Evolutionary conservation across 1,284 basidiomycete genomes (phyloP).

Genomic region (Moesziomyces antarcticus): DNA sequence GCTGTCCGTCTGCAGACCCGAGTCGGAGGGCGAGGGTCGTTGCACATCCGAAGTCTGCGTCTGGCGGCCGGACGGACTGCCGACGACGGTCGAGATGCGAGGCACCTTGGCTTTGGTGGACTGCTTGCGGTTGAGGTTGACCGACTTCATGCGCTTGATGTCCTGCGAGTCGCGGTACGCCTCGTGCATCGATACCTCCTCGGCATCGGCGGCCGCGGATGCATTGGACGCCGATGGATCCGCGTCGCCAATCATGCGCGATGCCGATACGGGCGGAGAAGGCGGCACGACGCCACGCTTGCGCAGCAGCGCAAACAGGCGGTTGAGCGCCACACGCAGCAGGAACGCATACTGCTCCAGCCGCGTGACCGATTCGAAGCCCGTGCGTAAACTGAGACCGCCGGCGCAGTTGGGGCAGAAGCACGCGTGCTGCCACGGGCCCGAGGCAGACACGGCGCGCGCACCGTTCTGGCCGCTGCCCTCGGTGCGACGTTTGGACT

Average conservation of each 20-base stretch:
- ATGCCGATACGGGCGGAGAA: slow-evolving; percentile 70
- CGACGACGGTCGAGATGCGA: slow-evolving; percentile 93
- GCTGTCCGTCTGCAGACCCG: slow-evolving; percentile 29
- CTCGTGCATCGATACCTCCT: slow-evolving; percentile 65
- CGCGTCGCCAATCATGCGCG: slow-evolving; percentile 17
- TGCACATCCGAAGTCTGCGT: slow-evolving; percentile 51
- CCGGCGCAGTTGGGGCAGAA: slow-evolving; percentile 80
- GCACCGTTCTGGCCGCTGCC: slow-evolving; percentile 15
- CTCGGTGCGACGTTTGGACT: slow-evolving; percentile 41
- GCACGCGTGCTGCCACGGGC: slow-evolving; percentile 33
- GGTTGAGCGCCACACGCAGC: slow-evolving; percentile 90
- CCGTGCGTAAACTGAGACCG: slow-evolving; percentile 66
- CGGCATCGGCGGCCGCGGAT: slow-evolving; percentile 5
- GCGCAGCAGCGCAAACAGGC: slow-evolving; percentile 89
- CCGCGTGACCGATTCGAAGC: slow-evolving; percentile 90
- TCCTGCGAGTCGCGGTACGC: slow-evolving; percentile 85
- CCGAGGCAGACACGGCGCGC: slow-evolving; percentile 8
- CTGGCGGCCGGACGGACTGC: slow-evolving; percentile 80
- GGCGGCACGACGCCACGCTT: slow-evolving; percentile 89
- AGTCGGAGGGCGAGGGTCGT: slow-evolving; percentile 42
- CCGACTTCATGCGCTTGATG: slow-evolving; percentile 90
- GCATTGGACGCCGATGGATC: slow-evolving; percentile 13
- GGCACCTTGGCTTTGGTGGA: slow-evolving; percentile 91
- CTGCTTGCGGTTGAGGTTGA: slow-evolving; percentile 87
- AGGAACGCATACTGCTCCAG: slow-evolving; percentile 98